Conservation (phyloP, 208 protist species). For the Crithidia sp. region DNA sequence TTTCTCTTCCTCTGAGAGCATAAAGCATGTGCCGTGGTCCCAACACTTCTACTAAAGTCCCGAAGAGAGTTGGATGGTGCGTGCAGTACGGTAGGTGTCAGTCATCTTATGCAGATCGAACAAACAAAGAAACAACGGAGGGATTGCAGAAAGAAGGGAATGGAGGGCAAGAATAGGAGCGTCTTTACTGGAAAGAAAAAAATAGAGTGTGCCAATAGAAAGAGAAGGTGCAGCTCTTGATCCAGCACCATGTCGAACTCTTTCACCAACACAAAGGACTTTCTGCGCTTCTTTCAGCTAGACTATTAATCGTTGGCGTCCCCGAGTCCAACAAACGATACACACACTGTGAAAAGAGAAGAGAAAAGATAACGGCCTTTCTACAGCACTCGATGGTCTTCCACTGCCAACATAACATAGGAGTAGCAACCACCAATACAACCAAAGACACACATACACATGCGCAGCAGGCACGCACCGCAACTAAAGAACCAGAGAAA, state of each 20-base stretch:
- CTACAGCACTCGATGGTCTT: not conserved
- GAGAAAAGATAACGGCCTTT: not conserved
- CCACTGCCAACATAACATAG: not conserved
- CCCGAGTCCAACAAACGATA: too few relatives aligned
- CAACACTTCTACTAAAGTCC: too few relatives aligned
- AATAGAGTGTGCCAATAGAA: not conserved
- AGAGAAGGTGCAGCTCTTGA: not conserved
- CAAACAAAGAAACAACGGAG: too few relatives aligned
- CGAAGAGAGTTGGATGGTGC: too few relatives aligned
- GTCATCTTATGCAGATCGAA: too few relatives aligned
- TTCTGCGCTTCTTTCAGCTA: too few relatives aligned
- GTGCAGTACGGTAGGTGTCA: too few relatives aligned
- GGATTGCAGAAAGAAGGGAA: constrained; percentile 8
- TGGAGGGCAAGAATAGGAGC: not conserved
- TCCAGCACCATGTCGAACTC: not conserved
- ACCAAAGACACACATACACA: not conserved
- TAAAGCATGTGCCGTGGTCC: too few relatives aligned
- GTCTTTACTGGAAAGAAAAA: not conserved
- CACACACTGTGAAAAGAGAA: too few relatives aligned
- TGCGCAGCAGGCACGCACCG: not conserved
- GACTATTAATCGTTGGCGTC: too few relatives aligned
- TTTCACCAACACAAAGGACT: not conserved
- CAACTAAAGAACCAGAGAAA: too few relatives aligned
- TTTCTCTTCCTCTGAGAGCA: not conserved
- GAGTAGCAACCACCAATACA: too few relatives aligned